Evolutionary conservation across 2,329 filamentous ascomycete species (phyloP).

Genomic region (Sclerotinia sclerotiorum): DNA sequence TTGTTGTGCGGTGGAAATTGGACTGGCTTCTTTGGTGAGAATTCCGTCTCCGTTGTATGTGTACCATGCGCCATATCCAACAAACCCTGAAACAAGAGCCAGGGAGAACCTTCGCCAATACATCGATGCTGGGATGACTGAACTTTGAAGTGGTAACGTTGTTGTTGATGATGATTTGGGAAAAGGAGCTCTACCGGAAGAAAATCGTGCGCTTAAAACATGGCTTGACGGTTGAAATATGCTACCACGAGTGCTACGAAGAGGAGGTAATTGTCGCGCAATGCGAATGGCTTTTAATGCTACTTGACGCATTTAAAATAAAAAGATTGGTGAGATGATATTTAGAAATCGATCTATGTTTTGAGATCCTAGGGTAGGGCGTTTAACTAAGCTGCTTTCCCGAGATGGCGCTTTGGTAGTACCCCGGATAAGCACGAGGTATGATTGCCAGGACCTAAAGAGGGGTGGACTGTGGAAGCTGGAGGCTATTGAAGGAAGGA

Average conservation of each 20-base stretch:
- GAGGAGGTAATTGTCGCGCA: constrained; percentile 61
- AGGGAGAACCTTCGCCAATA: constrained; percentile 67
- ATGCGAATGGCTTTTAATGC: constrained; percentile 67
- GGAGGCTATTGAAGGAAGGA: not conserved
- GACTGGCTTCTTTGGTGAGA: constrained; percentile 15
- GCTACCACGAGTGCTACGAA: constrained; percentile 52
- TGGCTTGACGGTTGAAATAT: constrained; percentile 44
- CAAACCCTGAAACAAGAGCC: constrained; percentile 66
- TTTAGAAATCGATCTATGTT: not conserved
- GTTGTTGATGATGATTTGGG: constrained; percentile 26
- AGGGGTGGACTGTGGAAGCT: not conserved
- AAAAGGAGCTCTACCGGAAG: constrained; percentile 37
- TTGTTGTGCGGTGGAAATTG: constrained; percentile 35
- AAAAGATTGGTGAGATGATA: constrained; percentile 15
- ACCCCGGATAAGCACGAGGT: not conserved
- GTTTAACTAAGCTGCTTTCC: constrained; percentile 22
- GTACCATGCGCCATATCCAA: constrained; percentile 75
- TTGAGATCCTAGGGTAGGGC: constrained; percentile 1
- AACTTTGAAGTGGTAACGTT: constrained; percentile 32
- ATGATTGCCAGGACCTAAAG: constrained; percentile 8
- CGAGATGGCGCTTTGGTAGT: constrained; percentile 19
- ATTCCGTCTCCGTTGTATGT: constrained; percentile 53
- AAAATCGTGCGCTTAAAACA: constrained; percentile 50
- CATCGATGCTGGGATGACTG: constrained; percentile 57
- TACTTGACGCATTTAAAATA: constrained; percentile 70